These are phyloP conservation scores for Macaranga tanarius DNA, from an alignment of 441 rosid genomes.

Conservation along the genomic window DNA sequence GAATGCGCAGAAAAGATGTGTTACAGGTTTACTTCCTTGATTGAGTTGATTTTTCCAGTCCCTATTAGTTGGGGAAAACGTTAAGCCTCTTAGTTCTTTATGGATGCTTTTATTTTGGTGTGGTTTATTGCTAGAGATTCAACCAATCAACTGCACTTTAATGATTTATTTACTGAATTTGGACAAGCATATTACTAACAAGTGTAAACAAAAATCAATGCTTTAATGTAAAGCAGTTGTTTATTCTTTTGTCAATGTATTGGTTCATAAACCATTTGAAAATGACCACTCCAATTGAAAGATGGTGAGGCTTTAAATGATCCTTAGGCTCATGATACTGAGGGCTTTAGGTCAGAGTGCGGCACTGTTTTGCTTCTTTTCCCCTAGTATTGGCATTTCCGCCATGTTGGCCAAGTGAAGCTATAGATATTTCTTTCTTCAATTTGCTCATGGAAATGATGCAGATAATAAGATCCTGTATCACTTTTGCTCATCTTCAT, in stretches of 20 bases:
- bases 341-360: slow-evolving; percentile 2
- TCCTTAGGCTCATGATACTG: slow-evolving; percentile 2
- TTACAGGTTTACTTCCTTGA: neutral
- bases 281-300: slow-evolving; percentile 1
- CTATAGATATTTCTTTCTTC: neutral
- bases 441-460: neutral
- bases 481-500: neutral
- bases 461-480: neutral
- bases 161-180: neutral
- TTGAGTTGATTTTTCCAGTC: neutral
- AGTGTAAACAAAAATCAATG: neutral
- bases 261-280: neutral
- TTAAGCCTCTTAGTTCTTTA: neutral
- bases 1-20: neutral
- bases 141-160: neutral
- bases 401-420: neutral
- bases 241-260: neutral
- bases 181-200: neutral
- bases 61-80: neutral
- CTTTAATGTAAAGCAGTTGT: neutral
- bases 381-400: neutral
- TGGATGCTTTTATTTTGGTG: neutral
- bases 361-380: neutral
- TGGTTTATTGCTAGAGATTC: neutral
- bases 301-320: neutral